phyloP scores from a whole-genome alignment of 1,284 basidiomycete genomes.

The Tranzscheliella williamsii region DNA sequence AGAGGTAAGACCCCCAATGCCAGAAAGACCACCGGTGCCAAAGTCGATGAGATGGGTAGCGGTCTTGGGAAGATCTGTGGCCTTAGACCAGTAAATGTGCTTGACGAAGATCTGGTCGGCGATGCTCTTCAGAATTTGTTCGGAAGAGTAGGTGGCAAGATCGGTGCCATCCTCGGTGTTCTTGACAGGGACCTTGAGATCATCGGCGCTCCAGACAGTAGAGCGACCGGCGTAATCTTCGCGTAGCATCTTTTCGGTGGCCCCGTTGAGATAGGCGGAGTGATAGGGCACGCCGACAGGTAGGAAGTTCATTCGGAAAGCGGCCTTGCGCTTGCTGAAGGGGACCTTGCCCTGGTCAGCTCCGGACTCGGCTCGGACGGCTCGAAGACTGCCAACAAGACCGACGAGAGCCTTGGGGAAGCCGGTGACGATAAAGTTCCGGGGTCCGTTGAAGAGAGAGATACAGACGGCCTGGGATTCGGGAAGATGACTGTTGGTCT shows the following conservation, averaged over 20 bases:
- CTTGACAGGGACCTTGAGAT: conserved; percentile 82
- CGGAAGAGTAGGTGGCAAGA: conserved; percentile 33
- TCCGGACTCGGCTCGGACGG: conserved; percentile 81
- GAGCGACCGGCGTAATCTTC: conserved; percentile 68
- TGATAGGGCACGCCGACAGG: conserved; percentile 95
- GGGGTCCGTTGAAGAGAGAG: conserved; percentile 88
- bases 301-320: conserved; percentile 90
- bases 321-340: conserved; percentile 90
- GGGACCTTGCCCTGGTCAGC: conserved; percentile 90
- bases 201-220: conserved; percentile 72
- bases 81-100: conserved; percentile 89
- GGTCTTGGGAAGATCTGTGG: conserved; percentile 75
- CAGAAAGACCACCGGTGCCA: conserved; percentile 89
- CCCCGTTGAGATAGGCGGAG: conserved; percentile 79
- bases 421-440: conserved; percentile 89
- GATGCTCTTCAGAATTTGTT: conserved; percentile 43
- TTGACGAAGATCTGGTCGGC: conserved; percentile 80
- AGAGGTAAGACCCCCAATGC: conserved; percentile 87
- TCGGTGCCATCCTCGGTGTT: conserved; percentile 72
- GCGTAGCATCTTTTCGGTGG: conserved; percentile 73
- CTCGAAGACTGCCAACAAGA: conserved; percentile 84
- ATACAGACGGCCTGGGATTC: conserved; percentile 76
- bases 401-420: conserved; percentile 90
- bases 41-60: conserved; percentile 93
- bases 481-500: conserved; percentile 85